Base-by-base conservation (phyloP, 2,329 filamentous ascomycete genomes). In the Diplodia sapinea region DNA sequence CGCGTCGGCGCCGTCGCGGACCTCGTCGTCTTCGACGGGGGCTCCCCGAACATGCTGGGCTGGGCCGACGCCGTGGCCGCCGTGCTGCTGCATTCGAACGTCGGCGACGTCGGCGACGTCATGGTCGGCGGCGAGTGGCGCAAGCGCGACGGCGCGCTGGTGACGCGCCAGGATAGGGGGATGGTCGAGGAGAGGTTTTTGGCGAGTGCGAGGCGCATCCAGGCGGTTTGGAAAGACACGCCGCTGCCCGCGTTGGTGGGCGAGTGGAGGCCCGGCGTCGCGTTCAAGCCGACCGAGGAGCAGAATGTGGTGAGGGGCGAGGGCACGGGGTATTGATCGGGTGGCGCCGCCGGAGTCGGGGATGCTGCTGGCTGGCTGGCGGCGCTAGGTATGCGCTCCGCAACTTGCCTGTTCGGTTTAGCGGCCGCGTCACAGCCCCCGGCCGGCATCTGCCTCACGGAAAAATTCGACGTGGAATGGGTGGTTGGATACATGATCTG, bases 41-140 rank as follows among this genome's bases (percentile, higher is more conserved):
- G 79, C 1, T 78, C 80, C 0, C 84, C 85, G 0, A 77, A 78
- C 1, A 75, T 88, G 71, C 75, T 87, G 0, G 86, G 86, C 3
- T 87, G 85, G 84, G 75, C 69, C 6, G 85, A 88, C 67, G 84
- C 85, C 0, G 79, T 88, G 4, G 85, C 85, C 0, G 86, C 86
- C 0, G 77, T 88, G 0, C 81, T 88, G 33, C 74, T 88, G 49
- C 86, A 88, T 68, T 80, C 84, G 0, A 83, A 80, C 64, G 80
- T 85, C 5, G 84, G 82, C 0, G 85, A 88, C 68, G 76, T 88
- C 23, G 73, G 81, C 64, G 77, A 83, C 62, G 85, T 87, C 0
- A 69, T 85, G 12, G 81, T 87, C 0, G 80, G 82, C 65, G 85
- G 85, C 0, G 73, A 78, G 66, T 86, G 83, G 57, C 72, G 75